Evolutionary conservation across 495 filamentous ascomycete genomes (phyloP), one percentile per base, ranked within the genome.

Genomic region (Aspergillus steynii): DNA sequence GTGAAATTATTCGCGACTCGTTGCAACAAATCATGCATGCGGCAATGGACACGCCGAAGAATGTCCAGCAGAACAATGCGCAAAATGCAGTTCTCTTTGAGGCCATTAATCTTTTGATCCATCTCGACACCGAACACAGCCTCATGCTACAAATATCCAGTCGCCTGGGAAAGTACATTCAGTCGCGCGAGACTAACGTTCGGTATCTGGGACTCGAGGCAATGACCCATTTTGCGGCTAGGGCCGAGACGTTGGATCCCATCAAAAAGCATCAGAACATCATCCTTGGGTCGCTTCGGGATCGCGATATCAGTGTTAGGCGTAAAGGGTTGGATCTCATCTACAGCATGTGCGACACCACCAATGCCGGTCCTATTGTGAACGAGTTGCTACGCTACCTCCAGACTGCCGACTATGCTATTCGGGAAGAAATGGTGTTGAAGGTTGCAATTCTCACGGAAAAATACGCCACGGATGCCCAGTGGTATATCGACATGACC

Each of bases 401-500:
- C 5, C 94, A 97, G 65, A 96, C 89, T 50, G 96, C 96, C 10
- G 96, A 99, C 72, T 99, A 96, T 73, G 92, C 93, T 2, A 97
- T 99, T 64, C 85, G 96, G 55, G 96, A 99, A 75, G 96, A 99
- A 73, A 98, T 99, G 96, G 96, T 97, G 8, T 77, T 99, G 55
- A 99, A 99, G 77, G 96, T 99, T 69, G 96, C 96, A 37, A 98
- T 99, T 66, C 72, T 99, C 57, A 96, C 96, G 2, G 96, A 99
- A 73, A 98, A 98, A 71, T 99, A 98, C 69, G 96, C 96, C 27
- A 97, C 93, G 0, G 93, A 99, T 70, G 90, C 96, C 15, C 93
- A 97, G 72, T 99, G 96, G 96, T 99, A 99, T 77, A 96, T 99
- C 59, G 92, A 99, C 70, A 96, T 97, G 61, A 96, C 95, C 4